Base-by-base conservation (phyloP, 78 protist genomes). In the Tieghemostelium lacteum region DNA sequence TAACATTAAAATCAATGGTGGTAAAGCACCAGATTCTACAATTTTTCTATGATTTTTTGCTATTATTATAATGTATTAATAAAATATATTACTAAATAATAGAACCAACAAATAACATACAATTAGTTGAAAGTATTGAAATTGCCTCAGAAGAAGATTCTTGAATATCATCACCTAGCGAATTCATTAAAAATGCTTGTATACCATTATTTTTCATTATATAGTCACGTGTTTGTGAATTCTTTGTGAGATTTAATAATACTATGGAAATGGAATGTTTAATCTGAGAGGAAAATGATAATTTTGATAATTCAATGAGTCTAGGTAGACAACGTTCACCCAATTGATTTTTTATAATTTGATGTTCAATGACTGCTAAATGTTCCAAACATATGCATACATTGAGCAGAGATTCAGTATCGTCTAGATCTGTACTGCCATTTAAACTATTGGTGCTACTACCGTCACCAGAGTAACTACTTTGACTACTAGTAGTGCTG, bases 31-130 rank as follows among this genome's bases (percentile, higher is more conserved):
- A n/a, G 69, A 40, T 40, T 80, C 88, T 6, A 80, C 88, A 24
- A 80, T 50, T 58, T 80, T 80, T 69, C 88, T 80, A 39, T 80
- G 88, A 80, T 80, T 37, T 45, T 67, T 80, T n/a, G 74, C 69
- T 55, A 55, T 45, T 14, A 45, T 45, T 14, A 45, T 45, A 45
- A 10, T 19, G 10, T 57, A 57, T n/a, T 57, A 57, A 57, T 19
- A 57, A 57, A 19, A 7, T 19, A n/a, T 19, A 16, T 57, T n/a
- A 19, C 4, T 19, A 57, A n/a, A 16, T 19, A 4, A 57, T n/a
- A 19, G 26, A 57, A n/a, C 6, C 17, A 31, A 55, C 7, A 26
- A 7, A 57, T 5, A 58, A 60, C 85, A 37, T 74, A 74, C 85
- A 54, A 60, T 55, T 60, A 7, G 54, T 22, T 7, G 88, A 69